Conservation (phyloP, 2,329 filamentous ascomycete genomes). For the Coniochaeta sp. region DNA sequence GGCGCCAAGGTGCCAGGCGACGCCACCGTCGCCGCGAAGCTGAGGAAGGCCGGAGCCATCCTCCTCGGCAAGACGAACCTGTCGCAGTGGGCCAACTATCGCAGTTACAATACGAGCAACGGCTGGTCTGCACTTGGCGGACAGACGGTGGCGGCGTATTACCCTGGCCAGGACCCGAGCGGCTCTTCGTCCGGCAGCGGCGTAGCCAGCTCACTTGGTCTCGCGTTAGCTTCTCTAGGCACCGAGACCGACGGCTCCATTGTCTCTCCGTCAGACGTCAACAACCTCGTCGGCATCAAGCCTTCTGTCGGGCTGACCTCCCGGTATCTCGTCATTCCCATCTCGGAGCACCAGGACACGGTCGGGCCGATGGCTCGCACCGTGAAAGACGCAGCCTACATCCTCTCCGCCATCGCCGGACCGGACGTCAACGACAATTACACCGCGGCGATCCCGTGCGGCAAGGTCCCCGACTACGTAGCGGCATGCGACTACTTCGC, state of each 20-base stretch:
- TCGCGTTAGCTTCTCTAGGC: constrained; percentile 52
- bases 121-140: constrained; percentile 60
- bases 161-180: constrained; percentile 50
- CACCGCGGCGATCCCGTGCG: constrained; percentile 52
- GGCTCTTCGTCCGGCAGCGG: constrained; percentile 56
- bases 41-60: constrained; percentile 53
- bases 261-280: constrained; percentile 41
- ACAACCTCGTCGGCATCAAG: constrained; percentile 62
- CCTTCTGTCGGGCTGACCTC: constrained; percentile 61
- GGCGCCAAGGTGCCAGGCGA: constrained; percentile 51
- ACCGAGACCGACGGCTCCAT: constrained; percentile 62
- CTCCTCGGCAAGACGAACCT: constrained; percentile 61
- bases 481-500: constrained; percentile 45
- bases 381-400: constrained; percentile 56
- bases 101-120: constrained; percentile 48
- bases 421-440: constrained; percentile 55
- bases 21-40: constrained; percentile 49
- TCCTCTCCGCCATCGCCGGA: constrained; percentile 57
- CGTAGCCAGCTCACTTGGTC: constrained; percentile 51
- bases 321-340: constrained; percentile 56
- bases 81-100: constrained; percentile 57
- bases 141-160: constrained; percentile 54
- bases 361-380: constrained; percentile 59
- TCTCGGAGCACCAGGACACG: constrained; percentile 57
- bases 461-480: constrained; percentile 50